A percentile compares a stretch with the other conserved stretches of the same genome.
Conservation (phyloP, 805 yeast species). For the Metschnikowia continentalis region DNA sequence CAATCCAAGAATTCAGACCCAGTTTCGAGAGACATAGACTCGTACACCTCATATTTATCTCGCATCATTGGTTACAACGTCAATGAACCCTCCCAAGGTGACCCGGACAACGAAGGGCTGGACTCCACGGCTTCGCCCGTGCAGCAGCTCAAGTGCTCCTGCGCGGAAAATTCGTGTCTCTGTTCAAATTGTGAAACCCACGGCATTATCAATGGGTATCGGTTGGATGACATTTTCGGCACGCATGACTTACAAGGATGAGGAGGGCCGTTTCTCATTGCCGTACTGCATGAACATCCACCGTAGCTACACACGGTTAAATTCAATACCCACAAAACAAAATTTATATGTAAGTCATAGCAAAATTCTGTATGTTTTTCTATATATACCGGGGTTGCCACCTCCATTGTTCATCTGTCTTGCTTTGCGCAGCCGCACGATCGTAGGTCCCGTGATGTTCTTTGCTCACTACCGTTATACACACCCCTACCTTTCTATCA, state of each 20-base stretch:
- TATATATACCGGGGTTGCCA: background rate
- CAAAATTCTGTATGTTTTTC: background rate
- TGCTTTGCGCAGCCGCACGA: background rate
- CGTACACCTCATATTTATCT: conserved; percentile 2
- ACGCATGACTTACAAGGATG: background rate
- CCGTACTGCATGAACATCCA: background rate
- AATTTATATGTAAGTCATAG: background rate
- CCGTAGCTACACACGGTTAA: background rate
- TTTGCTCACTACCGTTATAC: conserved; percentile 2
- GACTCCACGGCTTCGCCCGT: background rate
- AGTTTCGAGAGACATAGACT: conserved; percentile 1
- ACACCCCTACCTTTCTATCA: conserved; percentile 3
- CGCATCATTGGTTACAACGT: conserved; percentile 4
- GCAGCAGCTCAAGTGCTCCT: conserved; percentile 10
- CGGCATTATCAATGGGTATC: conserved; percentile 41
- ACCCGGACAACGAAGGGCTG: background rate
- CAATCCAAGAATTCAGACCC: background rate
- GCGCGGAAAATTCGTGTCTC: conserved; percentile 16
- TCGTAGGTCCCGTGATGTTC: background rate
- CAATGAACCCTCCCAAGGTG: conserved; percentile 3
- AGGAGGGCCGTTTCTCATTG: background rate
- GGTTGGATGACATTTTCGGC: conserved; percentile 35
- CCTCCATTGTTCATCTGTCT: background rate
- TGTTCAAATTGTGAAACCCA: conserved; percentile 43
- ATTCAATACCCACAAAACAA: background rate